Percentiles rank a stretch among this genome's conserved stretches.
These are phyloP conservation scores for Grosmannia serpens DNA, from an alignment of 2,329 filamentous ascomycete species.

Conservation along the genomic window DNA sequence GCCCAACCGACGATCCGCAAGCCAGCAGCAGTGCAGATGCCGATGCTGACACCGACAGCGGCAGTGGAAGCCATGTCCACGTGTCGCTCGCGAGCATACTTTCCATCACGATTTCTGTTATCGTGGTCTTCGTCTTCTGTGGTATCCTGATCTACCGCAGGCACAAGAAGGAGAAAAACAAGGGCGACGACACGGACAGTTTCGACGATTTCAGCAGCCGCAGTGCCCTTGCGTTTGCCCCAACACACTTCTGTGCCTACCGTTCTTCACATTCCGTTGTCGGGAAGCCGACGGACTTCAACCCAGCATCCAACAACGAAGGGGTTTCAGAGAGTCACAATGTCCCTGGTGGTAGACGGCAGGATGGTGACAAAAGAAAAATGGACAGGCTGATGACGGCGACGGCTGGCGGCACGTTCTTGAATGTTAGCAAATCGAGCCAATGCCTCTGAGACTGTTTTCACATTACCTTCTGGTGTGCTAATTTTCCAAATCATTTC, in stretches of 20 bases:
- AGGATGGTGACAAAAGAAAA: neutral
- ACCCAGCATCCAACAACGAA: neutral
- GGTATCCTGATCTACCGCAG: neutral
- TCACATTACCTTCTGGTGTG: too few species aligned
- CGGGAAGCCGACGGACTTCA: neutral
- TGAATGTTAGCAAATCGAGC: too few species aligned
- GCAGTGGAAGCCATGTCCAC: neutral
- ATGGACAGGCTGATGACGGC: too few species aligned
- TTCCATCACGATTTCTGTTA: neutral
- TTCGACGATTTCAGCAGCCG: neutral
- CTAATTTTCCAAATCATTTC: too few species aligned
- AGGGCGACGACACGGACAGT: neutral
- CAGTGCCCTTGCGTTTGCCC: neutral
- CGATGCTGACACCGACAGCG: neutral
- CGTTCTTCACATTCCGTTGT: neutral
- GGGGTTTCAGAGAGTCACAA: neutral
- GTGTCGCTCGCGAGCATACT: neutral
- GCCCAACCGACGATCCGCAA: neutral
- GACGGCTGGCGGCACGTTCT: too few species aligned
- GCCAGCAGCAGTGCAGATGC: neutral
- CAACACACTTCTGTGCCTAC: neutral
- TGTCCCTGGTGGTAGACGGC: neutral
- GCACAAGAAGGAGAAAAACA: neutral
- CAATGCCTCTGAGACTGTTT: too few species aligned
- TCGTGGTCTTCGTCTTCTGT: neutral